Conservation (phyloP, 306 rosid genomes). For the Quercus aquifolioides region DNA sequence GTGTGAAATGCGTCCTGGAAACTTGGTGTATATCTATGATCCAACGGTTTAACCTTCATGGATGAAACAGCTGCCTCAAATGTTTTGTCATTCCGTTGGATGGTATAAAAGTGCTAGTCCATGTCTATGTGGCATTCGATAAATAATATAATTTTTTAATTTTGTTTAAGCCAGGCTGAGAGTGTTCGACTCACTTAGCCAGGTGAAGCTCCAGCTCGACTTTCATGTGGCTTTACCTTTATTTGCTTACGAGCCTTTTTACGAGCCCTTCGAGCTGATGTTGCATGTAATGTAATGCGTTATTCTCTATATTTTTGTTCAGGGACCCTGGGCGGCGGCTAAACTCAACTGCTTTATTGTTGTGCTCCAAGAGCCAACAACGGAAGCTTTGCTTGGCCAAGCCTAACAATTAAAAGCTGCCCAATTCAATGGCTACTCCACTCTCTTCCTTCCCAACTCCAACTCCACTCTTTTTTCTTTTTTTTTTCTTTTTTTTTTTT, state of each 20-base stretch:
- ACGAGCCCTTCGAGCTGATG: background rate
- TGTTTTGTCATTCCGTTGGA: background rate
- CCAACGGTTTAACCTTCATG: background rate
- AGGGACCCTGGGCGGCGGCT: background rate
- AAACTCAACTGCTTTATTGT: background rate
- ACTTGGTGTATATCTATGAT: background rate
- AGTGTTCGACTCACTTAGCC: background rate
- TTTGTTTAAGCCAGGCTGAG: background rate
- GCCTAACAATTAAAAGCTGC: no score
- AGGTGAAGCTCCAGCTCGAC: background rate
- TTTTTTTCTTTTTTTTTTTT: no score
- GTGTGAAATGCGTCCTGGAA: conserved; percentile 12
- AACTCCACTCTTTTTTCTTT: fast-evolving
- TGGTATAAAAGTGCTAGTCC: background rate
- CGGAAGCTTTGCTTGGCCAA: background rate
- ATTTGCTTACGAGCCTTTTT: background rate
- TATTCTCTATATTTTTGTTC: background rate
- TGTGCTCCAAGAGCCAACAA: no score
- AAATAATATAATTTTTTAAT: background rate
- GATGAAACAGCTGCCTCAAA: background rate
- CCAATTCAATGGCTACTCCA: no score
- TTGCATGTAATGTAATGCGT: background rate
- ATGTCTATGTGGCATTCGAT: background rate
- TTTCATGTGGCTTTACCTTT: no score
- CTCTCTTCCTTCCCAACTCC: no score